Base-by-base conservation (phyloP, 176 grass and related monocot species). In the Zea luxurians region DNA sequence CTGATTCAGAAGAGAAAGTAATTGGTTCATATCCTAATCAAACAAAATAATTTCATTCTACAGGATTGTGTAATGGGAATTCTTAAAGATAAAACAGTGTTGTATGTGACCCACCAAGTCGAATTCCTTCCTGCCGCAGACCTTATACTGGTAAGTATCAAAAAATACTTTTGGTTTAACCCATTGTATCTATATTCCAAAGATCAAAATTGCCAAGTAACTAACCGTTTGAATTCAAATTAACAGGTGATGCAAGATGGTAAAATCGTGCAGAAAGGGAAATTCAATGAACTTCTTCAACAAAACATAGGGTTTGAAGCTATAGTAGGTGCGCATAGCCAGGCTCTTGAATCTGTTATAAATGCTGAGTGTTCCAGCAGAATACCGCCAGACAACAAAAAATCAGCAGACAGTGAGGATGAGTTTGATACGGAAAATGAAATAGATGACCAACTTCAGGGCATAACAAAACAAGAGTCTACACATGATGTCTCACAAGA, bases 61-160 rank as follows among this genome's bases (percentile, higher is more conserved):
- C 88, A 99, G 96, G 90, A 99, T 73, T 99, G 96, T 66, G 48
- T 99, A 57, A 90, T 99, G 96, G 90, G 92, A 41, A 57, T 91
- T 74, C 96, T 99, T 61, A 92, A 86, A 71, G 89, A 91, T 37
- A 99, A 95, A 83, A 99, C 96, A 43, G 84, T 99, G 85, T 7
- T 99, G 48, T 99, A 95, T 74, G 88, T 99, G 52, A 99, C 96
- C 7, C 96, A 99, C 77, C 96, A 99, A 91, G 92, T 99, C 12
- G 96, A 99, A 85, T 99, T 95, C 87, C 92, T 99, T 85, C 96
- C 96, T 61, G 86, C 63, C 4, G 96, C 96, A 3, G 92, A 99
- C 58, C 73, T 99, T 78, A 99, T 99, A 83, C 67, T 99, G 57
- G 96, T 95, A 95, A 82, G 80, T 58, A 73, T 76, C 3, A 20